Evolutionary conservation across 306 rosid genomes (phyloP), one percentile per base, ranked within the genome.

Genomic region (Comarum palustre): DNA sequence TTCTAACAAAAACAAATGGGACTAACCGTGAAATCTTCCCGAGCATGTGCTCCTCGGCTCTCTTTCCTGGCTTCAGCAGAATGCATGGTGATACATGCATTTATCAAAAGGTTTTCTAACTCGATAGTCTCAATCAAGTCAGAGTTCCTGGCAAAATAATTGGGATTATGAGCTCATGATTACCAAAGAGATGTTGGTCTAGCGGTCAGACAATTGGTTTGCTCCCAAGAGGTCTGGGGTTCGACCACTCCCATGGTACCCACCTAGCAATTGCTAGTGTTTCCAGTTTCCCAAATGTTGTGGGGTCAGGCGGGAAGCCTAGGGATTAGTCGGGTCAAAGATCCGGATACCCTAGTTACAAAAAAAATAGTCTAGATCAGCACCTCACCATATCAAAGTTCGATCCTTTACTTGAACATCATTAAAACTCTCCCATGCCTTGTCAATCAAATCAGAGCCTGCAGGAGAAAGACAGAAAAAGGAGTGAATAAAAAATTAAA

Each of bases 51-150:
- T 66, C 97, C 97, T 83, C 97, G 82, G 75, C 97, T 89, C 78
- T 92, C 97, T 86, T 92, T 88, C 90, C 97, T 86, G 70, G 96
- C 97, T 85, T 92, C 97, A 72, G 97, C 97, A 51, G 97, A 92
- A 81, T 86, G 89, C 96, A 92, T 89, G 69, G 97, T 92, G 85
- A 92, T 65, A 73, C 85, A 83, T 48, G 97, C 96, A 88, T 89
- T 92, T 83, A 92, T 89, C 85, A 92, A 81, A 68, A 92, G 96
- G 77, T 92, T 92, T 86, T 92, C 97, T 84, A 92, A 68, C 78
- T 92, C 97, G 51, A 92, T 82, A 11, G 96, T 92, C 85, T 92
- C 97, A 16, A 88, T 82, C 86, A 89, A 79, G 86, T 92, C 97
- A 34, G 96, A 71, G 85, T 92, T 92, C 97, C 96, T 92, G 90